Evolutionary conservation across 2,329 filamentous ascomycete species (phyloP).

Genomic region (Fusarium nodosum): DNA sequence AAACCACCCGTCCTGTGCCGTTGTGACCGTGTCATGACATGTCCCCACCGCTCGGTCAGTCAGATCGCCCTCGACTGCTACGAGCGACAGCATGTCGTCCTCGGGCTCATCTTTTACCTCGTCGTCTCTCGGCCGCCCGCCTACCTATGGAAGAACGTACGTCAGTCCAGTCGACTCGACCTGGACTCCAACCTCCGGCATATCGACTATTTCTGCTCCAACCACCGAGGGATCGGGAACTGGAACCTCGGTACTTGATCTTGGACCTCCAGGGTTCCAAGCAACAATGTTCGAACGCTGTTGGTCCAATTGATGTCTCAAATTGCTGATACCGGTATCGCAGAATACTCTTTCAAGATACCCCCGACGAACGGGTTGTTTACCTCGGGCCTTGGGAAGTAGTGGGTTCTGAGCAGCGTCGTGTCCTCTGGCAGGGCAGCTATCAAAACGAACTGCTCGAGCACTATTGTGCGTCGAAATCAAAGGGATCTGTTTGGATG

Average conservation of each 20-base stretch:
- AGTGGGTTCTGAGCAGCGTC: constrained; percentile 61
- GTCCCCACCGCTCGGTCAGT: constrained; percentile 51
- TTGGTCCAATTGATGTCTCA: constrained; percentile 22
- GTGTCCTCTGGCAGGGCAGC: constrained; percentile 67
- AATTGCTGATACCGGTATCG: constrained; percentile 39
- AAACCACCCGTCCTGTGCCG: constrained; percentile 42
- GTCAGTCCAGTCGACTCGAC: constrained; percentile 61
- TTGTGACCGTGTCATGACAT: constrained; percentile 51
- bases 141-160: constrained; percentile 59
- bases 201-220: constrained; percentile 60
- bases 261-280: constrained; percentile 67
- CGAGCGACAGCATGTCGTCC: constrained; percentile 58
- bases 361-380: constrained; percentile 62
- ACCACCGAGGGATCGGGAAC: constrained; percentile 56
- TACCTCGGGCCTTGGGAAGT: constrained; percentile 69
- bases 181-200: constrained; percentile 61
- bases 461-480: constrained; percentile 60
- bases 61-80: constrained; percentile 49
- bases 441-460: constrained; percentile 66
- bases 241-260: constrained; percentile 62
- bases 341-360: constrained; percentile 66
- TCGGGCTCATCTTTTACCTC: constrained; percentile 64
- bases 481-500: constrained; percentile 1
- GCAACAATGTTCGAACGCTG: constrained; percentile 63
- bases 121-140: constrained; percentile 60